Evolutionary conservation across 225 moss, liverwort and hornwort species (phyloP).

Genomic region (Pseudoscleropodium purum): DNA sequence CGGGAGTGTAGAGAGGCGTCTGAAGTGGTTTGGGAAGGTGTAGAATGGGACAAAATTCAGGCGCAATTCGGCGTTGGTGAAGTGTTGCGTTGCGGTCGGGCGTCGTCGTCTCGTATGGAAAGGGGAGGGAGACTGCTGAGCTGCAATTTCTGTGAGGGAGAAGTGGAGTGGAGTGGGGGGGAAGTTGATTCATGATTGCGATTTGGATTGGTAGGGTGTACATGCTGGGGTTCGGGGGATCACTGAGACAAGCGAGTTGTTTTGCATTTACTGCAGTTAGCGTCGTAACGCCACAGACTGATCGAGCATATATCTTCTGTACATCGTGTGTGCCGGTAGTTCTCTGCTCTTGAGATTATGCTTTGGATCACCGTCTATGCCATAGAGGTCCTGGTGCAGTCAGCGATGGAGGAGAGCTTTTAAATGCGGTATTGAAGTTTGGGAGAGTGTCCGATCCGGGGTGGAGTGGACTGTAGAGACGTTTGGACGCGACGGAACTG

Average conservation of each 20-base stretch:
- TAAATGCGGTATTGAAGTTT: neutral
- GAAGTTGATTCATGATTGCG: neutral
- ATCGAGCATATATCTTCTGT: neutral
- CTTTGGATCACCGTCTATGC: neutral
- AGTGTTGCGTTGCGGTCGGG: neutral
- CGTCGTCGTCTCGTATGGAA: neutral
- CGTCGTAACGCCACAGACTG: neutral
- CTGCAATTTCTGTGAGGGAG: constrained; percentile 3
- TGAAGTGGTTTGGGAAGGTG: neutral
- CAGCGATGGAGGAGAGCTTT: neutral
- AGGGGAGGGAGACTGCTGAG: neutral
- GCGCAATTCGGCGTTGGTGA: neutral
- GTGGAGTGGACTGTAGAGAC: neutral
- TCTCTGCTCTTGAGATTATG: neutral
- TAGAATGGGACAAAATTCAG: neutral
- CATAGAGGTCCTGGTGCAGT: neutral
- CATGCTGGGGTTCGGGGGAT: neutral
- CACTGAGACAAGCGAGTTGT: neutral
- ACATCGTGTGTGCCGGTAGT: neutral
- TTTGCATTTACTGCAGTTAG: neutral
- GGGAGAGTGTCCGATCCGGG: neutral
- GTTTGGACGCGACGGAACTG: neutral
- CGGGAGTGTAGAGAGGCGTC: neutral
- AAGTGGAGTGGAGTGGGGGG: neutral
- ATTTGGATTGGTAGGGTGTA: neutral